Base-by-base conservation (phyloP, 139 green algal species). In the Yamagishiella unicocca region DNA sequence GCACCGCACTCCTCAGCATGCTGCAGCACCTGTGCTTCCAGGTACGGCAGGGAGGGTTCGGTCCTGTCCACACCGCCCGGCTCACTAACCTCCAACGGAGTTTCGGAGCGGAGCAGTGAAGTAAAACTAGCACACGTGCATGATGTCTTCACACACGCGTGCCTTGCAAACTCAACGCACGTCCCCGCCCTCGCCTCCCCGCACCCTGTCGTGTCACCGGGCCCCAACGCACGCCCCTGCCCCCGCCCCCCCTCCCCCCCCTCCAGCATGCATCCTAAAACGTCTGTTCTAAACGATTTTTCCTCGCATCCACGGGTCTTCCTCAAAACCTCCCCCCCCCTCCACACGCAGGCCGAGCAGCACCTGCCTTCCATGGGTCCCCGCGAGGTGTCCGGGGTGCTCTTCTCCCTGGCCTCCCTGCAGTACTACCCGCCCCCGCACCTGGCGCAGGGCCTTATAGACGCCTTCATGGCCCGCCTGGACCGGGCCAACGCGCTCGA, bases 21-120 rank as follows among this genome's bases (percentile, higher is more conserved):
- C 29, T 85, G 61, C 79, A 75, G 61, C 61, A 76, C 42, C 79
- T 85, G 27, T 85, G 79, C 79, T 76, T 85, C 61, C 79, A 85
- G 79, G 79, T 75, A 25, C 35, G 53, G 4, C 27, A 21, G 54
- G 35, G 37, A 12, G 70, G 25, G 14, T 55, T 7, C 38, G 38
- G 25, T 12, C 14, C 14, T 58, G 50, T 12, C 50, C 14, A 58
- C 50, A 58, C 50, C 14, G 12, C n/a, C n/a, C n/a, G n/a, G 50
- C 50, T 12, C 17, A 17, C 50, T 12, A 25, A 58, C 17, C 14
- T 58, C 17, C 12, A 58, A 58, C 12, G 12, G 17, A 58, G 14
- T 58, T 12, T 12, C 50, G 14, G 50, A 12, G 50, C 12, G 50
- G 50, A 12, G 50, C 12, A 58, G 17, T 17, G 50, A 25, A 58